phyloP scores from a whole-genome alignment of 352 stramenopile species.

The Phytophthora pluvialis region DNA sequence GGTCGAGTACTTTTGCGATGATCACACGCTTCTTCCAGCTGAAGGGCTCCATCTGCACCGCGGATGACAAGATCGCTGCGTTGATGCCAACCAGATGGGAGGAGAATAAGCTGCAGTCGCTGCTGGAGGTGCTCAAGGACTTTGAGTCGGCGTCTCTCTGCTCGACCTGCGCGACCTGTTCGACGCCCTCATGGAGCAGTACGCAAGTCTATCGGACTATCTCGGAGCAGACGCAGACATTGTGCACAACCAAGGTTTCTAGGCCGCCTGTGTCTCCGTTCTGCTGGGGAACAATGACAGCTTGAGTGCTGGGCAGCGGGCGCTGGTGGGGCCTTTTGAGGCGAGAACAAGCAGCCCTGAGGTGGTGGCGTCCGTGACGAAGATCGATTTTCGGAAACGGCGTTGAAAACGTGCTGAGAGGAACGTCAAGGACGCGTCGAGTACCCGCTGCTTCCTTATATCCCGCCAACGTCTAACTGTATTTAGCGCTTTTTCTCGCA shows the following conservation, averaged over 20 bases:
- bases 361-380: neutral
- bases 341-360: neutral
- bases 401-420: neutral
- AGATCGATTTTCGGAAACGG: neutral
- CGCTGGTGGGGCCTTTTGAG: neutral
- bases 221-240: neutral
- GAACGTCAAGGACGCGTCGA: neutral
- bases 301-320: neutral
- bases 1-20: neutral
- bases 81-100: neutral
- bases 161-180: slow-evolving; percentile 2
- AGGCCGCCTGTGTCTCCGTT: neutral
- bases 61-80: neutral
- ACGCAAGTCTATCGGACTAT: neutral
- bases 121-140: too few relatives aligned
- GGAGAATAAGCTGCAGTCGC: too few relatives aligned
- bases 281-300: neutral
- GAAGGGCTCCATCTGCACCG: neutral
- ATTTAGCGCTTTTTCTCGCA: slow-evolving; percentile 1
- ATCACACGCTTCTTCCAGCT: neutral
- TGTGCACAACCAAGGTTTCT: neutral
- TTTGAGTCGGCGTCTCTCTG: slow-evolving; percentile 1
- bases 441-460: neutral
- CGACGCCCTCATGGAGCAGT: neutral
- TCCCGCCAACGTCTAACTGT: neutral